These are phyloP conservation scores for Exophiala aquamarina DNA, from an alignment of 2,329 filamentous ascomycete species.

Conservation along the genomic window DNA sequence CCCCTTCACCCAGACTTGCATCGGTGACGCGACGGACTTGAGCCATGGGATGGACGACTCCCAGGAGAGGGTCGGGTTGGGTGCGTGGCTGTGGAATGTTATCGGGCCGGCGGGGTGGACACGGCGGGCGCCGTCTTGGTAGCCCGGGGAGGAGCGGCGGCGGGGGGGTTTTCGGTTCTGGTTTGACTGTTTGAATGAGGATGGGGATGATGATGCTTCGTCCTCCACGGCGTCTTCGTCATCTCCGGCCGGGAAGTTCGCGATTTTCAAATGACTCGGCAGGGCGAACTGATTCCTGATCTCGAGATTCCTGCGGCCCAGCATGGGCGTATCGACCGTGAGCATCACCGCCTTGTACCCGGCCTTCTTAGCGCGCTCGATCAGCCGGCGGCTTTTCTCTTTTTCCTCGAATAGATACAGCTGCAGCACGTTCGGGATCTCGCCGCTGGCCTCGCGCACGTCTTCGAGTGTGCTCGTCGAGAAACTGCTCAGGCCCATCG, in stretches of 20 bases:
- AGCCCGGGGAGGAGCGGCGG: conserved; percentile 11
- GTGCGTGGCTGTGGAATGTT: conserved; percentile 95
- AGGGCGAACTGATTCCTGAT: conserved; percentile 27
- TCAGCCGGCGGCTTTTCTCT: conserved; percentile 36
- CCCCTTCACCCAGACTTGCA: conserved; percentile 29
- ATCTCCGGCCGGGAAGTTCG: conserved; percentile 34
- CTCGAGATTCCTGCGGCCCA: conserved; percentile 41
- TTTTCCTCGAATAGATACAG: conserved; percentile 52
- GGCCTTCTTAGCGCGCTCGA: conserved; percentile 40
- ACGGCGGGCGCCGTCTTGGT: conserved; percentile 17
- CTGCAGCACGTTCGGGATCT: conserved; percentile 44
- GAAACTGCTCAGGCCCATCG: conserved; percentile 47
- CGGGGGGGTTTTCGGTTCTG: background rate
- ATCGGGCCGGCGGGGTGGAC: conserved; percentile 75
- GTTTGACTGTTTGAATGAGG: conserved; percentile 6
- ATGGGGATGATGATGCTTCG: background rate
- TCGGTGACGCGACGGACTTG: conserved; percentile 12
- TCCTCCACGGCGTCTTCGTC: conserved; percentile 54
- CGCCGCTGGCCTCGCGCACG: conserved; percentile 40
- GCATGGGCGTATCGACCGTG: conserved; percentile 52
- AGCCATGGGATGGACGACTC: conserved; percentile 26
- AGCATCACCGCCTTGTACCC: conserved; percentile 54
- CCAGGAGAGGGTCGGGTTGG: conserved; percentile 68
- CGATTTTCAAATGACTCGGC: conserved; percentile 23
- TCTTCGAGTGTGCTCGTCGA: conserved; percentile 44